Evolutionary conservation across 2,329 filamentous ascomycete species (phyloP), one percentile per base, ranked within the genome.

Genomic region (Ilyonectria mors-panacis): DNA sequence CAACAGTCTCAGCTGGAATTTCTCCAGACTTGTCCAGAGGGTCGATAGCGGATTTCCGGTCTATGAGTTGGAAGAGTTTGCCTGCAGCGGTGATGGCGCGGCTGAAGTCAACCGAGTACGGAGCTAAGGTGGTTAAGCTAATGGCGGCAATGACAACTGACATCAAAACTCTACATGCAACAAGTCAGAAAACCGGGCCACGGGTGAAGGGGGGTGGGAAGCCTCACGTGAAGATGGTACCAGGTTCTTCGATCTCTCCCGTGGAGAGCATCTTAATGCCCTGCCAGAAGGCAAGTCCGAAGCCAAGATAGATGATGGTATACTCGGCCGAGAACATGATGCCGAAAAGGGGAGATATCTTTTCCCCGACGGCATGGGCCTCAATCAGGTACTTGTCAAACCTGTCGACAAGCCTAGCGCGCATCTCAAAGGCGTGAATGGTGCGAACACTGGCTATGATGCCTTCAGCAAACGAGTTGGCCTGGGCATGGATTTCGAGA

Each of bases 241-340:
- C 83, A 6, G 79, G 74, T 8, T 78, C 71, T 1, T 68, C 44
- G 28, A 85, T 80, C 59, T 83, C 80, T 13, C 81, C 81, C 1
- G 72, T 73, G 10, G 76, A 72, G 17, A 80, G 73, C 76, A 85
- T 79, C 30, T 73, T 75, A 39, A 84, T 72, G 9, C 83, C 83
- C 63, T 84, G 83, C 83, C 83, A 85, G 59, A 85, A 85, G 8
- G 81, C 81, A 6, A 85, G 76, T 2, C 78, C 81, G 51, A 82
- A 83, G 10, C 82, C 82, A 1, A 80, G 73, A 44, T 83, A 84
- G 51, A 84, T 81, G 63, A 83, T 78, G 53, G 78, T 79, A 59
- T 82, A 84, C 67, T 83, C 78, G 4, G 69, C 71, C 2, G 78
- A 80, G 68, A 83, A 84, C 59, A 84, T 70, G 13, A 81, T 66